Percentiles rank a stretch among this genome's conserved stretches.
These are phyloP conservation scores for Clathrospora elynae DNA, from an alignment of 2,329 filamentous ascomycete genomes.

Conservation along the genomic window DNA sequence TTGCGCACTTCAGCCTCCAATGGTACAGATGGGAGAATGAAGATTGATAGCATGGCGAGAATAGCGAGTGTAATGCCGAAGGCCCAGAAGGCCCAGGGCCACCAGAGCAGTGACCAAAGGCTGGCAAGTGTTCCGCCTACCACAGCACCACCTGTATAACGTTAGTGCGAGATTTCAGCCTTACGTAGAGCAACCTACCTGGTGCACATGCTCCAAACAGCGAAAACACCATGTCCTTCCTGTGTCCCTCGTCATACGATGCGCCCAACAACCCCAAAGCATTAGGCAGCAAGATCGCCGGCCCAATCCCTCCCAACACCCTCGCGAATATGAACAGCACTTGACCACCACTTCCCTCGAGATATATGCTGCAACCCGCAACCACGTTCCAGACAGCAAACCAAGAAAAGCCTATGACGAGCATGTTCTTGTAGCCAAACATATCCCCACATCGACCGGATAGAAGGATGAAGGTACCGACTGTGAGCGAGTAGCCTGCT, in stretches of 20 bases:
- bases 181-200: slow-evolving; percentile 16
- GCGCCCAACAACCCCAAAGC: slow-evolving; percentile 65
- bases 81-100: slow-evolving; percentile 60
- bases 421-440: slow-evolving; percentile 57
- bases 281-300: slow-evolving; percentile 67
- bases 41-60: slow-evolving; percentile 45
- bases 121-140: slow-evolving; percentile 50
- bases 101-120: slow-evolving; percentile 55
- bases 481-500: slow-evolving; percentile 56
- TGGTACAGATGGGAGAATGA: slow-evolving; percentile 49
- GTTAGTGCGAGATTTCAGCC: slow-evolving; percentile 2
- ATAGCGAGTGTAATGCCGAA: slow-evolving; percentile 48
- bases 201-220: slow-evolving; percentile 58
- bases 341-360: slow-evolving; percentile 26
- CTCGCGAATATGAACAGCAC: slow-evolving; percentile 48
- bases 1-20: slow-evolving; percentile 18
- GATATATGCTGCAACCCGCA: slow-evolving; percentile 52
- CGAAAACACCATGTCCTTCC: slow-evolving; percentile 65
- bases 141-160: slow-evolving; percentile 42
- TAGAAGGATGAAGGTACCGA: slow-evolving; percentile 58
- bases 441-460: slow-evolving; percentile 58
- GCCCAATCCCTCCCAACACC: slow-evolving; percentile 59
- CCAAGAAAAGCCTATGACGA: slow-evolving; percentile 57
- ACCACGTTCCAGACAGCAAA: slow-evolving; percentile 56
- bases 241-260: slow-evolving; percentile 61